Percentiles rank a stretch among this genome's conserved stretches.
These are phyloP conservation scores for Penicillium paxilli DNA, from an alignment of 495 filamentous ascomycete genomes.

Conservation along the genomic window DNA sequence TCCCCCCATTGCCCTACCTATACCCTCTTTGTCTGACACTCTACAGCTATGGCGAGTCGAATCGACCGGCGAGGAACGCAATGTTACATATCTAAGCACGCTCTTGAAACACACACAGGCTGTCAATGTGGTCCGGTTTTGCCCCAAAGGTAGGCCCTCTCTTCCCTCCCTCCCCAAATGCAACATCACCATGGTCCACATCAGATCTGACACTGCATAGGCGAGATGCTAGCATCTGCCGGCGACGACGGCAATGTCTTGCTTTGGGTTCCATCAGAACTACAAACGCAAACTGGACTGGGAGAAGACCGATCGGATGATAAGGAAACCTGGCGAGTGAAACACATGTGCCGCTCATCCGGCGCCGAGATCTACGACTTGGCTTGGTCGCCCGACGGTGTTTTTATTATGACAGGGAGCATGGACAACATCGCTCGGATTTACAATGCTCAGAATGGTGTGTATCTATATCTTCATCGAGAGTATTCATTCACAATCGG, in stretches of 20 bases:
- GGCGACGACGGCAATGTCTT: slow-evolving; percentile 97
- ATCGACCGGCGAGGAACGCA: slow-evolving; percentile 79
- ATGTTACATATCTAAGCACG: slow-evolving; percentile 86
- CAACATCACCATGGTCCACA: slow-evolving; percentile 2
- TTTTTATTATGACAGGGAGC: slow-evolving; percentile 96
- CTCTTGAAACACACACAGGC: slow-evolving; percentile 92
- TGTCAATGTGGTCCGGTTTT: slow-evolving; percentile 96
- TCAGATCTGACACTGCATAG: slow-evolving; percentile 46
- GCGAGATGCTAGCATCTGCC: slow-evolving; percentile 90
- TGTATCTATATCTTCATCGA: slow-evolving; percentile 15
- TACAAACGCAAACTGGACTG: slow-evolving; percentile 60
- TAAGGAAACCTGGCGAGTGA: slow-evolving; percentile 95
- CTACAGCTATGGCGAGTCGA: slow-evolving; percentile 87
- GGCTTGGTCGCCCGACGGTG: slow-evolving; percentile 95
- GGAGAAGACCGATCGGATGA: slow-evolving; percentile 87
- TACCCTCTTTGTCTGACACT: slow-evolving; percentile 31
- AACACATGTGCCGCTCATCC: slow-evolving; percentile 92
- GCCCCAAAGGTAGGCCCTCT: slow-evolving; percentile 70
- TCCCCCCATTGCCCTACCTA: slow-evolving; percentile 10
- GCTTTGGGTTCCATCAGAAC: slow-evolving; percentile 88
- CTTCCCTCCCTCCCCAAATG: background rate
- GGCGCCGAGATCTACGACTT: slow-evolving; percentile 97
- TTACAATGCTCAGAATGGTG: slow-evolving; percentile 93
- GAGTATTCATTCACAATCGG: background rate
- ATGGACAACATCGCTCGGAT: slow-evolving; percentile 99